Percentiles rank a stretch among this genome's conserved stretches.
Conservation (phyloP, 208 protist species). For the Leishmania tropica region DNA sequence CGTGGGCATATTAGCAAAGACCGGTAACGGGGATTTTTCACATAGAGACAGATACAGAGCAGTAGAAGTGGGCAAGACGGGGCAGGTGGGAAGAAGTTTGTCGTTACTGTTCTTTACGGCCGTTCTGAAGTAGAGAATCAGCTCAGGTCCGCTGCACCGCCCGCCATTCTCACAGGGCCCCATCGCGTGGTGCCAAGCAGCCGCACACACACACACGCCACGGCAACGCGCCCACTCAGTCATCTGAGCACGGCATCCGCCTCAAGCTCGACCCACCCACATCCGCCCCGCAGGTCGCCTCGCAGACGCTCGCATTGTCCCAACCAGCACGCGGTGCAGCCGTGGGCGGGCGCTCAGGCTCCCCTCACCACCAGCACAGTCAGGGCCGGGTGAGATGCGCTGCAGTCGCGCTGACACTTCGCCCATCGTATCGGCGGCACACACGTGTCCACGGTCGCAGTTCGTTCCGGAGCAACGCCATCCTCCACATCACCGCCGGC, state of each 20-base stretch:
- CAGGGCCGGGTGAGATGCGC: constrained; percentile 1
- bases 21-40: not conserved
- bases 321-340: not conserved
- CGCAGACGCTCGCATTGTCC: not conserved
- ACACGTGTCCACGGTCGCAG: not conserved
- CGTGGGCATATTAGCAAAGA: not conserved
- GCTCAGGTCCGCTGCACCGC: not conserved
- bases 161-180: not conserved
- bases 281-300: no score
- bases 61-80: not conserved
- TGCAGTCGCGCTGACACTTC: not conserved
- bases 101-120: constrained; percentile 14
- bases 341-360: no score
- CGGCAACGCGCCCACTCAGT: not conserved
- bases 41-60: not conserved
- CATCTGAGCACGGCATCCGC: not conserved
- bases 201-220: not conserved
- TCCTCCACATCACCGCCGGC: not conserved
- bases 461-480: not conserved
- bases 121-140: not conserved
- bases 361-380: not conserved
- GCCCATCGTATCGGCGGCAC: not conserved
- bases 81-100: not conserved
- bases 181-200: not conserved
- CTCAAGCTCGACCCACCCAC: not conserved